Evolutionary conservation across 129 eudicot genomes (phyloP), one percentile per base, ranked within the genome.

Genomic region (Flaveria linearis): DNA sequence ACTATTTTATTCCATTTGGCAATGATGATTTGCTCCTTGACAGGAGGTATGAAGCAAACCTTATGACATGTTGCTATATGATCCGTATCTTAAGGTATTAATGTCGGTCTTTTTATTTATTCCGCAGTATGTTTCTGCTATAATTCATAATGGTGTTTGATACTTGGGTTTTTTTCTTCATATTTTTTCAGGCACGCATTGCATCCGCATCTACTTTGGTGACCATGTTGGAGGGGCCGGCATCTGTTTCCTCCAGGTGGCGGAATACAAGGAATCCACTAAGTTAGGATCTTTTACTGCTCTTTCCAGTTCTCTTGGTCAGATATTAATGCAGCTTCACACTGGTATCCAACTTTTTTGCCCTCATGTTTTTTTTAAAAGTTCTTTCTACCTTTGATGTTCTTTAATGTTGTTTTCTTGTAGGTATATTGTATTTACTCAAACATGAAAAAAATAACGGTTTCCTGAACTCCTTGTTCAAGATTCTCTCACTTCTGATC

Each of bases 301-400:
- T 46, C 91, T 95, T 80, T 95, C 97, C 46, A 89, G 94, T 68
- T 84, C 88, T 64, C 97, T 95, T 82, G 99, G 99, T 73, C 99
- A 91, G 83, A 95, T 91, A 60, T 86, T 95, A 49, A 83, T 95
- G 97, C 97, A 95, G 81, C 92, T 95, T 64, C 99, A 95, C 82
- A 78, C 91, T 28, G 99, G 99, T 94, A 83, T 53, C 36, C 10
- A 33, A 70, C 46, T 64, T 73, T 20, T 68, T 76, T 20, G 25
- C 57, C 30, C 53, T 9, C 25, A 25, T 68, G 68, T n/a, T 51
- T 52, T 53, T 26, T 26, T 26, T 30, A 3, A 50, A 50, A 9
- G n/a, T 53, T 47, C 55, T 25, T 22, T 6, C 11, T 30, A 23
- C 18, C 51, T 36, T 65, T 41, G 45, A 72, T 72, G 16, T 62